phyloP scores from a whole-genome alignment of 2,329 filamentous ascomycete genomes.

The Chrysoporthe puriensis region DNA sequence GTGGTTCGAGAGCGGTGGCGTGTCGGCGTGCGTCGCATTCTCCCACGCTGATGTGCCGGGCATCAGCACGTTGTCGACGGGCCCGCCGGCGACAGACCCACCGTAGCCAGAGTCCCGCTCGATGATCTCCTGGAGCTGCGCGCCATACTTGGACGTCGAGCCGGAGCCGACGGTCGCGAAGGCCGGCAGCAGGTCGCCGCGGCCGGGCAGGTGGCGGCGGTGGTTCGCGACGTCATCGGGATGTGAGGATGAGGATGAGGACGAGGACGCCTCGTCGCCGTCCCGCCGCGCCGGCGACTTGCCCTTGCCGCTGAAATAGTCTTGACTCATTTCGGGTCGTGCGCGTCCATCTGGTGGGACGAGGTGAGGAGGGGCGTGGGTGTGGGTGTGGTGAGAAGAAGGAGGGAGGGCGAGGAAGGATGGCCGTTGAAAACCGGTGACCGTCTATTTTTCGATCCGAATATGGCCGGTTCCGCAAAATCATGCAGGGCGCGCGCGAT shows the following conservation, averaged over 20 bases:
- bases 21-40: conserved; percentile 50
- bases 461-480: conserved; percentile 10
- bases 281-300: conserved; percentile 45
- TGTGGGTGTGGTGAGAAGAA: not conserved
- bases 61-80: conserved; percentile 43
- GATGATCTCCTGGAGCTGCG: conserved; percentile 77
- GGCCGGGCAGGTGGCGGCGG: conserved; percentile 10
- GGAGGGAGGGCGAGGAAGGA: not conserved
- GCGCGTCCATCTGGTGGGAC: conserved; percentile 28
- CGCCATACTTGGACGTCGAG: conserved; percentile 78
- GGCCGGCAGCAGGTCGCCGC: conserved; percentile 33
- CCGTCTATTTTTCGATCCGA: conserved; percentile 24
- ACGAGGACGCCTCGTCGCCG: conserved; percentile 23
- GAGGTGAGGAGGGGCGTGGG: not conserved
- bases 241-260: conserved; percentile 29
- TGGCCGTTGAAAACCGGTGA: conserved; percentile 18
- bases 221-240: conserved; percentile 28
- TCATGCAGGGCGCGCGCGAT: conserved; percentile 7
- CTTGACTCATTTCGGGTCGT: conserved; percentile 59
- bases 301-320: conserved; percentile 60
- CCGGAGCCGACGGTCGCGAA: conserved; percentile 91
- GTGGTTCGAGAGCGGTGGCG: conserved; percentile 51
- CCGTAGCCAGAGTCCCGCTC: conserved; percentile 93
- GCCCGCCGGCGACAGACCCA: conserved; percentile 72
- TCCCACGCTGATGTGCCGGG: conserved; percentile 46